Conservation (phyloP, 495 filamentous ascomycete genomes). For the Durotheca rogersii region DNA sequence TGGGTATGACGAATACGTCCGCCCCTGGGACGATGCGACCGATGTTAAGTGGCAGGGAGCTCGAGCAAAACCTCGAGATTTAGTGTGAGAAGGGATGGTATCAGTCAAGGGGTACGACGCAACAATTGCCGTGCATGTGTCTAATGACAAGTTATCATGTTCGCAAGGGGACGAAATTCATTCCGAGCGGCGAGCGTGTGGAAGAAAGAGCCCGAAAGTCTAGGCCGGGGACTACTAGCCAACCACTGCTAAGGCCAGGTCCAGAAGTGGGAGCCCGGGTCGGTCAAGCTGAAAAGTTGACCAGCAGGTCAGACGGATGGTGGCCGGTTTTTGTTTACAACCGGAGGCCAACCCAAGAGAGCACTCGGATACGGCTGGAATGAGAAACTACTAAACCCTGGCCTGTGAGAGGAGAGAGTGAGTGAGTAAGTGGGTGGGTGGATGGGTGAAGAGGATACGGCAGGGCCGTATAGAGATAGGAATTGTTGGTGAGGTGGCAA, state of each 20-base stretch:
- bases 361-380: constrained; percentile 8
- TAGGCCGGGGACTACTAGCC: constrained; percentile 36
- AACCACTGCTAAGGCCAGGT: constrained; percentile 34
- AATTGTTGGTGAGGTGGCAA: constrained; percentile 8
- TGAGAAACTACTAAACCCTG: neutral
- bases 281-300: constrained; percentile 33
- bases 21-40: constrained; percentile 25
- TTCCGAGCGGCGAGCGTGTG: constrained; percentile 35
- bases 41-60: constrained; percentile 9
- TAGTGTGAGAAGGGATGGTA: constrained; percentile 16
- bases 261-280: constrained; percentile 36
- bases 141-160: constrained; percentile 30
- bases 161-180: constrained; percentile 30
- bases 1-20: constrained; percentile 21
- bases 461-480: constrained; percentile 15
- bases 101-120: constrained; percentile 16
- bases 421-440: too few relatives aligned
- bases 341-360: constrained; percentile 16
- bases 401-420: constrained; percentile 11
- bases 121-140: constrained; percentile 8
- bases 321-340: constrained; percentile 19
- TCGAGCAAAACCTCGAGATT: constrained; percentile 5
- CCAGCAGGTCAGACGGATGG: constrained; percentile 17
- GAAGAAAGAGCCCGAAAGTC: constrained; percentile 29
- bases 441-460: constrained; percentile 9